Evolutionary conservation across 495 filamentous ascomycete genomes (phyloP).

Genomic region (Aspergillus steynii): DNA sequence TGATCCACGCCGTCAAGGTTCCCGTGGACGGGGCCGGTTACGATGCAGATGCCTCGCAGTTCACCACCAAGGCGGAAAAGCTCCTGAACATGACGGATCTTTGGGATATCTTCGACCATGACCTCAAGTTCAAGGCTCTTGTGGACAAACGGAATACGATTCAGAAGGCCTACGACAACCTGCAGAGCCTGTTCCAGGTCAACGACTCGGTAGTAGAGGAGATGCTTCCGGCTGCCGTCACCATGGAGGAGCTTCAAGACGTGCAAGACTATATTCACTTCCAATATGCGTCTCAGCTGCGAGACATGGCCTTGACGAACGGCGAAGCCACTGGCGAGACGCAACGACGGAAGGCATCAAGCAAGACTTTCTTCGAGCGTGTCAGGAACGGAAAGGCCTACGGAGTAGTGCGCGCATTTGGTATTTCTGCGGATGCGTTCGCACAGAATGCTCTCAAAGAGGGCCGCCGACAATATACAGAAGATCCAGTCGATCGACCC

Average conservation of each 20-base stretch:
- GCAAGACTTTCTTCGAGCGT: conserved; percentile 74
- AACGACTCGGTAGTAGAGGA: conserved; percentile 67
- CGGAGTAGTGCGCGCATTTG: conserved; percentile 81
- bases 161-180: conserved; percentile 70
- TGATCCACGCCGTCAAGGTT: conserved; percentile 86
- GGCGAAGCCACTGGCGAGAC: conserved; percentile 46
- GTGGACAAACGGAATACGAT: conserved; percentile 85
- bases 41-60: conserved; percentile 68
- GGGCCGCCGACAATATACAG: conserved; percentile 74
- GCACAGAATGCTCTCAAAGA: conserved; percentile 80
- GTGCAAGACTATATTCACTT: conserved; percentile 96
- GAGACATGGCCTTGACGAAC: conserved; percentile 65
- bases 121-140: conserved; percentile 89
- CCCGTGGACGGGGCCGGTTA: conserved; percentile 49
- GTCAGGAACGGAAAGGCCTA: conserved; percentile 78
- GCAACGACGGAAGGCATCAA: conserved; percentile 79
- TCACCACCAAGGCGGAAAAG: conserved; percentile 78
- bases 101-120: conserved; percentile 91
- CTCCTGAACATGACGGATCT: conserved; percentile 89
- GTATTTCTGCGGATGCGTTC: conserved; percentile 84
- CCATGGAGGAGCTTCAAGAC: conserved; percentile 93
- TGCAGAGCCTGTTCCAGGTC: conserved; percentile 57
- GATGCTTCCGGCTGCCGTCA: conserved; percentile 70
- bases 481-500: conserved; percentile 74
- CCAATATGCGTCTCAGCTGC: conserved; percentile 80